These are phyloP conservation scores for Ogataea paraovalis DNA, from an alignment of 805 yeast species.

Conservation along the genomic window DNA sequence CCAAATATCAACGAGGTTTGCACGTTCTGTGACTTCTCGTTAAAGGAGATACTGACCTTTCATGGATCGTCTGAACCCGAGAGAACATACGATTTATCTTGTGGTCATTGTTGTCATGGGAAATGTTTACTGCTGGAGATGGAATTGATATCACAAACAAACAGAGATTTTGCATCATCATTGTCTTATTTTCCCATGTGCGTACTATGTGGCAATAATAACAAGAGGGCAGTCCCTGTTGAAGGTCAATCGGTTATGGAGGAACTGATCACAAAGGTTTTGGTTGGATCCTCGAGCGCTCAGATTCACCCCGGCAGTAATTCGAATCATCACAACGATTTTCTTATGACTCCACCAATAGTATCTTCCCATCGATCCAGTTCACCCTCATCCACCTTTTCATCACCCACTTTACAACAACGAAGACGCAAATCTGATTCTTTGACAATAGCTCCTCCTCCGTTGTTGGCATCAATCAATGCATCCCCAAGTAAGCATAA, in stretches of 20 bases:
- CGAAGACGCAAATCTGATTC: not conserved
- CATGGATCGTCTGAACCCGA: slow-evolving; percentile 33
- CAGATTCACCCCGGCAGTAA: not conserved
- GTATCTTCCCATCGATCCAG: not conserved
- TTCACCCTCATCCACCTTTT: not conserved
- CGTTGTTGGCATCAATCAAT: not conserved
- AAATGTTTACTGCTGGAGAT: slow-evolving; percentile 48
- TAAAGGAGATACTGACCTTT: slow-evolving; percentile 38
- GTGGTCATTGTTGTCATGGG: slow-evolving; percentile 57
- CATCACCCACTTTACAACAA: not conserved
- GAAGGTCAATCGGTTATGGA: slow-evolving; percentile 15
- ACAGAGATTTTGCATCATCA: slow-evolving; percentile 3
- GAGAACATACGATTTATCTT: slow-evolving; percentile 42
- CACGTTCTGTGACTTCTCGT: slow-evolving; percentile 46
- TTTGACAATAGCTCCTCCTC: slow-evolving; percentile 1
- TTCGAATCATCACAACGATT: not conserved
- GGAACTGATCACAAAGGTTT: slow-evolving; percentile 16
- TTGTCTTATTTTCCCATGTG: slow-evolving; percentile 26
- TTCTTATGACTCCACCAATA: not conserved
- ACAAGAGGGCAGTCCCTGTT: slow-evolving; percentile 21
- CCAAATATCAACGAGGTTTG: slow-evolving; percentile 10
- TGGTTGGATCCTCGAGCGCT: slow-evolving; percentile 1
- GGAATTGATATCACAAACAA: slow-evolving; percentile 18
- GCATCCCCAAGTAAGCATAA: slow-evolving; percentile 14
- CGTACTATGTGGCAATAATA: slow-evolving; percentile 16